Base-by-base conservation (phyloP, 768 basidiomycete species). In the Tubosaeta brunneosetosa region DNA sequence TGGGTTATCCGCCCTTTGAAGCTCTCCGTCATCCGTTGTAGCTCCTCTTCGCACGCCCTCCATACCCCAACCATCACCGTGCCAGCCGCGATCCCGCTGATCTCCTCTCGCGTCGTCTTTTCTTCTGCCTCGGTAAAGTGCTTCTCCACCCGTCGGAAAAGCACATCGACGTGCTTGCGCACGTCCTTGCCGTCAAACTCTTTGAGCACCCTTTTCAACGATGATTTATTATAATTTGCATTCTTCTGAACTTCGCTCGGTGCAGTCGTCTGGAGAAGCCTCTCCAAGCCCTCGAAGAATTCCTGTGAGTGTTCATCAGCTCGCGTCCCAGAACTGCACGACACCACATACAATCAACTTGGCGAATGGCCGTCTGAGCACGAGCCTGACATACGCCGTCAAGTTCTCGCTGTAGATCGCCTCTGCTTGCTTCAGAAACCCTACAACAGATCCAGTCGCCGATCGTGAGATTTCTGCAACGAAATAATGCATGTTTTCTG, bases 401-500 rank as follows among this genome's bases (percentile, higher is more conserved):
- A 98, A 70, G 66, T 94, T 97, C 65, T 97, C 93, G 43, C 91
- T 88, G 65, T 97, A 97, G 45, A 94, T 85, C 0, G 71, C 74
- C 67, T 92, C 85, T 0, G 94, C 95, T 51, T 79, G 80, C 57
- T 79, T 79, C 45, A 85, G 71, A 63, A 91, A 93, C 1, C 71
- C 62, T 44, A 73, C 72, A 56, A 88, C 74, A 44, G 90, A 80
- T 50, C 78, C 72, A 47, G 85, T 72, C 63, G 88, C 80, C 61
- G 92, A 74, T 58, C 79, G 81, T 0, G 85, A 79, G 32, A 88
- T 84, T 63, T 95, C 94, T 0, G 86, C 82, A 34, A 93, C 81
- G 65, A 97, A 95, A 64, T 88, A 85, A 58, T 94, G 89, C 94
- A 95, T 97, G 66, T 98, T 98, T 71, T 97, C 95, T 98, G 64